Evolutionary conservation across 305 asterid genomes (phyloP), one percentile per base, ranked within the genome.

Genomic region (Fraxinus floribunda): DNA sequence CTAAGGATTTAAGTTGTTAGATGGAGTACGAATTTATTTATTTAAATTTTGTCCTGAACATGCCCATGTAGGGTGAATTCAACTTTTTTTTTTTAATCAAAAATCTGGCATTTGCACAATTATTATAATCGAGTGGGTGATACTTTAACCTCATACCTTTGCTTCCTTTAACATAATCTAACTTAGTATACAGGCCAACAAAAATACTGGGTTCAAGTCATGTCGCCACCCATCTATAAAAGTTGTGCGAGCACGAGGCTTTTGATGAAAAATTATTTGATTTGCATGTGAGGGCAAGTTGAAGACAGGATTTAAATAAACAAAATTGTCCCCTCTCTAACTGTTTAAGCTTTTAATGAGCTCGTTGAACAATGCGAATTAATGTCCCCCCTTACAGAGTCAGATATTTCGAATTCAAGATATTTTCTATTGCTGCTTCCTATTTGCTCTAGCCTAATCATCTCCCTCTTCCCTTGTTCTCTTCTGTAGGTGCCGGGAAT

Each of bases 401-500:
- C 30, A 7, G 1, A 5, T 60, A 20, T 60, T 60, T 60, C 15
- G 30, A 20, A 60, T 22, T 60, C 11, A 22, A 22, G 32, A 60
- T 60, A 60, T 22, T 18, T 44, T 0, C 46, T 46, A 30, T 75
- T 70, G 20, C 60, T 49, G 18, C 60, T 49, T 49, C 60, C 20
- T 49, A 49, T 49, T 49, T 49, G 5, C 57, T 46, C 18, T 46
- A 13, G 57, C 18, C 18, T 13, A 46, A 46, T 46, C 18, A 46
- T 52, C 62, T 52, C 7, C 73, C 38, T 44, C 11, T 46, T 57
- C 62, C 76, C 49, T 32, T 49, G 55, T 49, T 36, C 26, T 24
- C 83, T 46, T 82, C 79, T 38, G 18, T 85, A 91, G 97, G 87
- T 81, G 81, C 84, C 38, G 92, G 89, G 84, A 79, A 80, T 79